Base-by-base conservation (phyloP, 1,139 yeast species). In the Ogataea hybrid region DNA sequence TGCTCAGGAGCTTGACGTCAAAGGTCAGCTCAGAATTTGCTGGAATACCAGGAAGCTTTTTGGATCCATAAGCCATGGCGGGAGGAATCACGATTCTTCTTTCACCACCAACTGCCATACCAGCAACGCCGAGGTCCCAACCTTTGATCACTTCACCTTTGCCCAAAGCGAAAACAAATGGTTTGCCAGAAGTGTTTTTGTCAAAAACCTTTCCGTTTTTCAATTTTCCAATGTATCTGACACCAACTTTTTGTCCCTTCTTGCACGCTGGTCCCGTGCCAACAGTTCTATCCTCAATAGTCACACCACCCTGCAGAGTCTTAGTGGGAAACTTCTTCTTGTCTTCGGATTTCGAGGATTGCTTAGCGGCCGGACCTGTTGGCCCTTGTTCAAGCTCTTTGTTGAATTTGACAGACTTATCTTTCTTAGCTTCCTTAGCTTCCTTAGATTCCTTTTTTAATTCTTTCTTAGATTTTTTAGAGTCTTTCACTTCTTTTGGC, bases 91-190 rank as follows among this genome's bases (percentile, higher is more conserved):
- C 77, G 53, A 94, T 89, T 74, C 98, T 84, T 77, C 98, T 89
- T 77, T 94, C 98, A 63, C 98, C 98, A 59, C 96, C 96, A 63
- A 88, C 95, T 49, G 95, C 81, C 97, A 94, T 90, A 65, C 98
- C 98, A 45, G 90, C 88, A 58, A 92, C 95, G 75, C 98, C 98
- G 59, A 90, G 77, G 65, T 92, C 98, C 84, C 96, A 92, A 52
- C 97, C 98, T 69, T 87, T 88, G 74, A 94, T 94, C 61, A 95
- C 96, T 71, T 94, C 97, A 63, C 98, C 98, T 67, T 85, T 87
- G 59, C 98, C 98, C 57, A 92, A 79, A 53, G 79, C 80, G 70
- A 92, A 94, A 51, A 72, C 69, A 67, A 94, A 92, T 61, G 98
- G 98, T 74, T 88, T 90, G 58, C 98, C 98, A 53, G 84, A 77